Evolutionary conservation across 2,329 filamentous ascomycete species (phyloP).

Genomic region (Epichloe sp.): DNA sequence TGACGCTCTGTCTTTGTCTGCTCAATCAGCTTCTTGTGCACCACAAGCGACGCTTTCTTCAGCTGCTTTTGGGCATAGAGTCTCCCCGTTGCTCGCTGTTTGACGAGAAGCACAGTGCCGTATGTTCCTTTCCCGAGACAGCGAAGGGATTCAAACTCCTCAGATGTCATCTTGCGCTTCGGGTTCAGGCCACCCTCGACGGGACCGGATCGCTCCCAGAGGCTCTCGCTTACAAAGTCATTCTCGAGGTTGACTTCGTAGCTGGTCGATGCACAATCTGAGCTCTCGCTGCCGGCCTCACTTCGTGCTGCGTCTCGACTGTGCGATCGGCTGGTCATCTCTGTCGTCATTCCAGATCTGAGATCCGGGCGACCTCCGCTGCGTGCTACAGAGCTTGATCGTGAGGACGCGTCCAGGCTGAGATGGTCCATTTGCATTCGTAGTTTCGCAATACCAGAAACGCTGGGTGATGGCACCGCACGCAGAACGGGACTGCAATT

Average conservation of each 20-base stretch:
- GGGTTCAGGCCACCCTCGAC: constrained; percentile 41
- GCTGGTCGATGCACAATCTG: constrained; percentile 55
- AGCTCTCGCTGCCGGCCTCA: constrained; percentile 43
- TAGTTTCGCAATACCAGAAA: constrained; percentile 69
- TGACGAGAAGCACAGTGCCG: constrained; percentile 86
- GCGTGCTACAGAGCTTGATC: constrained; percentile 42
- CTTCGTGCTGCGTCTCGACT: constrained; percentile 44
- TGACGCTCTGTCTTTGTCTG: constrained; percentile 95
- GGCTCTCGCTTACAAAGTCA: constrained; percentile 66
- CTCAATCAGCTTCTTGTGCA: constrained; percentile 91
- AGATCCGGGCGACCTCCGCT: constrained; percentile 29
- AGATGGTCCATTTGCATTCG: constrained; percentile 72
- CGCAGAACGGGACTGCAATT: constrained; percentile 51
- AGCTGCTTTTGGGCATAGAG: constrained; percentile 98
- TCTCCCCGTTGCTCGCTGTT: constrained; percentile 73
- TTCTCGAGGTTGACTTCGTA: constrained; percentile 78
- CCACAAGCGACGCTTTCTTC: constrained; percentile 87
- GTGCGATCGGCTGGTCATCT: constrained; percentile 38
- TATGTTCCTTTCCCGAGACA: constrained; percentile 95
- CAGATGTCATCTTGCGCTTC: constrained; percentile 74
- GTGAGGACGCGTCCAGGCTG: constrained; percentile 46
- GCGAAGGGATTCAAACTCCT: constrained; percentile 79
- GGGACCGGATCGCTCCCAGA: constrained; percentile 30
- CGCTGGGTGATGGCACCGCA: constrained; percentile 35
- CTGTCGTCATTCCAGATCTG: constrained; percentile 33